A percentile compares a stretch with the other conserved stretches of the same genome.
phyloP scores from a whole-genome alignment of 2,329 filamentous ascomycete genomes.

The Xylaria polymorpha region DNA sequence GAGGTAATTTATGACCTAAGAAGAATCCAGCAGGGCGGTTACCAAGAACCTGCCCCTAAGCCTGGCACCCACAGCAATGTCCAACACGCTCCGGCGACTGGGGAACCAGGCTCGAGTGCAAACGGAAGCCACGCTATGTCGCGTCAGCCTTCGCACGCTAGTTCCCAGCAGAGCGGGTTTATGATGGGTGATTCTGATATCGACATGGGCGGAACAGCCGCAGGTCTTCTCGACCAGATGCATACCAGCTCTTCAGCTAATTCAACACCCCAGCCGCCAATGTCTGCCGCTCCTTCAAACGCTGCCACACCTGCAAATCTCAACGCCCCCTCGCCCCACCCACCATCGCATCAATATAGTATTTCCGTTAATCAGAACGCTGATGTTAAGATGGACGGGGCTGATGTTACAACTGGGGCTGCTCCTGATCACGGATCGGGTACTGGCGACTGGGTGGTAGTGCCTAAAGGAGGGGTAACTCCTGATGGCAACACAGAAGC shows the following conservation, averaged over 20 bases:
- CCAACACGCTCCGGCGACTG: slow-evolving; percentile 34
- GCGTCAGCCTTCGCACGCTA: slow-evolving; percentile 65
- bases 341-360: slow-evolving; percentile 40
- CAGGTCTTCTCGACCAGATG: slow-evolving; percentile 75
- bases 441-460: slow-evolving; percentile 79
- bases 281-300: slow-evolving; percentile 67
- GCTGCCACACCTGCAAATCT: slow-evolving; percentile 66
- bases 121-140: slow-evolving; percentile 55
- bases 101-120: slow-evolving; percentile 38
- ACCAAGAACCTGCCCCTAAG: slow-evolving; percentile 69
- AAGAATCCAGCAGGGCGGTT: slow-evolving; percentile 82
- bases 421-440: slow-evolving; percentile 63
- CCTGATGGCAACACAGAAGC: slow-evolving; percentile 51
- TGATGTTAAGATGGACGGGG: slow-evolving; percentile 68
- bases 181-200: slow-evolving; percentile 70
- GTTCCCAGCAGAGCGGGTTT: slow-evolving; percentile 66
- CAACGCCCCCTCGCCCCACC: slow-evolving; percentile 60
- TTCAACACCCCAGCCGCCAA: slow-evolving; percentile 70
- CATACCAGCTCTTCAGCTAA: slow-evolving; percentile 69
- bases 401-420: slow-evolving; percentile 57
- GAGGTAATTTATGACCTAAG: slow-evolving; percentile 72
- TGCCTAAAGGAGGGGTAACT: slow-evolving; percentile 70
- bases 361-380: slow-evolving; percentile 37
- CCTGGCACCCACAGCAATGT: slow-evolving; percentile 48
- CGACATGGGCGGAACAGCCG: slow-evolving; percentile 73